Base-by-base conservation (phyloP, 352 stramenopile genomes). In the Pythium sp. region DNA sequence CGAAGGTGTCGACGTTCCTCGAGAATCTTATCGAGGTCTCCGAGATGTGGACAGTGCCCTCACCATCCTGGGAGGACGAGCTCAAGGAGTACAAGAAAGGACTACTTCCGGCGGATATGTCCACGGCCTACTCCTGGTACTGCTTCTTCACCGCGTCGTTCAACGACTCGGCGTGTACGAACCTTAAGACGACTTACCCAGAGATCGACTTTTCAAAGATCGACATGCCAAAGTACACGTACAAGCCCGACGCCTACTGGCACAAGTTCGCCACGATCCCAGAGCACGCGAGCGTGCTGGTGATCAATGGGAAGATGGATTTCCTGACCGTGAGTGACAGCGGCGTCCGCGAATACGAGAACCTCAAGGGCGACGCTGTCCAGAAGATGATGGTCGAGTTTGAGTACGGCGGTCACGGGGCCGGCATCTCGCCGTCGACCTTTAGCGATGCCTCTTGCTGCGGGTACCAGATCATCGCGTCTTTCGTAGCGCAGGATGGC, bases 211-310 rank as follows among this genome's bases (percentile, higher is more conserved):
- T 67, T 22, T 18, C 43, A 3, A 56, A 54, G 14, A 36, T 43
- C 18, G 1, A 28, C 6, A 18, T 3, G 56, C 26, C 41, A 9
- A n/a, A 62, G 51, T 81, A 76, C 58, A 24, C 57, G 12, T 82
- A 85, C 67, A 34, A 36, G 30, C 63, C 24, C 8, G 78, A 85
- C 64, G 36, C 71, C 54, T 82, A 81, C 71, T 76, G 41, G 15
- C 61, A 76, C 34, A 62, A 54, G n/a, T 72, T 67, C 9, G 57
- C 77, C 0, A 36, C 47, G 30, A 69, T 85, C n/a, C 55, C 73
- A 0, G 38, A 57, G 12, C 36, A 71, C 60, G 60, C 69, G n/a
- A 75, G 68, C 22, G 71, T 75, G 11, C 18, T 86, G 36, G 32
- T 82, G 28, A 53, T 83, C 58, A 81, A 69, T 47, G 72, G 77